Evolutionary conservation across 768 basidiomycete species (phyloP).

Genomic region (Kwoniella sp.): DNA sequence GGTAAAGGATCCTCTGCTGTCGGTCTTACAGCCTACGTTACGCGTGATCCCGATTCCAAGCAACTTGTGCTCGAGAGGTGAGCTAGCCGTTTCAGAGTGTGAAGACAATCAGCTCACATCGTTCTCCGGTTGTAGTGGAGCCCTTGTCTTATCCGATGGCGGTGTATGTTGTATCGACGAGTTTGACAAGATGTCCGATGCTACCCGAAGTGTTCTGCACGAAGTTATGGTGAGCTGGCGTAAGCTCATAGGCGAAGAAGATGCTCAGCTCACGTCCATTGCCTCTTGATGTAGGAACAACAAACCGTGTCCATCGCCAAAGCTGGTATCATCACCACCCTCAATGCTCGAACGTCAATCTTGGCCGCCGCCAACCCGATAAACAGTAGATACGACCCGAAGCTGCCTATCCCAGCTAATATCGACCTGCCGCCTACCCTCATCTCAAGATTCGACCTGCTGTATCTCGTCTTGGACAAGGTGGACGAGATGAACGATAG

Average conservation of each 20-base stretch:
- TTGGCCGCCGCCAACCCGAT: constrained; percentile 97
- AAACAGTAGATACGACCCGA: constrained; percentile 59
- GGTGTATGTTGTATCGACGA: constrained; percentile 99
- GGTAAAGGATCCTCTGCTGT: constrained; percentile 99
- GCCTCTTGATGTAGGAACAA: constrained; percentile 70
- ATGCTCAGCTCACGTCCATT: not conserved
- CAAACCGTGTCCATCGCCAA: constrained; percentile 99
- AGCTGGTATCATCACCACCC: constrained; percentile 96
- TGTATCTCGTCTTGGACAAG: constrained; percentile 93
- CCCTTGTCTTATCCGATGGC: constrained; percentile 64
- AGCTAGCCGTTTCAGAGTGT: constrained; percentile 22
- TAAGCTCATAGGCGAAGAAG: not conserved
- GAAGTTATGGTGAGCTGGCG: constrained; percentile 59
- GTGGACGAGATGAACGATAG: constrained; percentile 87
- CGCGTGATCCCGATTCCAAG: constrained; percentile 96
- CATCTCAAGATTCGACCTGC: constrained; percentile 94
- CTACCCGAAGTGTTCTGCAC: constrained; percentile 60
- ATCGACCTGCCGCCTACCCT: constrained; percentile 97
- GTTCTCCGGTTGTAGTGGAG: constrained; percentile 17
- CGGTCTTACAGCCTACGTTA: constrained; percentile 97
- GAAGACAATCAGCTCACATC: not conserved
- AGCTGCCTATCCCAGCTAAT: constrained; percentile 81
- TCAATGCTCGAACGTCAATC: constrained; percentile 96
- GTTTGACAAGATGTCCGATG: constrained; percentile 67
- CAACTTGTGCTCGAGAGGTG: constrained; percentile 96